phyloP scores from a whole-genome alignment of 257 asterid genomes.

The Agastache rugosa region DNA sequence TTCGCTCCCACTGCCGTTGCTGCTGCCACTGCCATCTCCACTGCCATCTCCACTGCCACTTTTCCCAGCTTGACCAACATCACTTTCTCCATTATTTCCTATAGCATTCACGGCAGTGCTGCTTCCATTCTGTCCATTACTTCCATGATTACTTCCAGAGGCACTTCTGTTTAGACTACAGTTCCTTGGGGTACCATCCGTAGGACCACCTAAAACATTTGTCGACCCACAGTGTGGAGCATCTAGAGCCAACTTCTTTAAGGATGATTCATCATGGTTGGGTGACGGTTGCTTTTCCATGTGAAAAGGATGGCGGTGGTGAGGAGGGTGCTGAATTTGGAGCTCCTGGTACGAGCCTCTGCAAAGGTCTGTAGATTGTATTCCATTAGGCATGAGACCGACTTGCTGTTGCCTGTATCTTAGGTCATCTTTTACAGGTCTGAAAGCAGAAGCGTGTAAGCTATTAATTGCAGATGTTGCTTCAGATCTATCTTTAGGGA shows the following conservation, averaged over 20 bases:
- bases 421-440: conserved; percentile 50
- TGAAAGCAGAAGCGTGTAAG: conserved; percentile 56
- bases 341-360: conserved; percentile 43
- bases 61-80: conserved; percentile 57
- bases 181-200: conserved; percentile 48
- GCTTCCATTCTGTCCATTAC: conserved; percentile 63
- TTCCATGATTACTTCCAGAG: conserved; percentile 75
- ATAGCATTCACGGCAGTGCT: conserved; percentile 52
- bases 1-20: conserved; percentile 46
- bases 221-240: conserved; percentile 56
- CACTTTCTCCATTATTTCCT: conserved; percentile 61
- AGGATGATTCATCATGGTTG: conserved; percentile 48
- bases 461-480: conserved; percentile 57
- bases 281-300: conserved; percentile 44
- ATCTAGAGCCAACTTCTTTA: conserved; percentile 55
- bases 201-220: conserved; percentile 50
- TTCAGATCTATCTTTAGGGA: conserved; percentile 54
- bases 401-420: conserved; percentile 47
- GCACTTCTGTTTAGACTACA: conserved; percentile 64
- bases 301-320: conserved; percentile 48
- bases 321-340: conserved; percentile 49
- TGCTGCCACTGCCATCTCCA: conserved; percentile 63
- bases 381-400: conserved; percentile 43
- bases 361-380: conserved; percentile 44
- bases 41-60: conserved; percentile 65